Conservation (phyloP, 1,139 yeast species). For the Yamadazyma dendronema region DNA sequence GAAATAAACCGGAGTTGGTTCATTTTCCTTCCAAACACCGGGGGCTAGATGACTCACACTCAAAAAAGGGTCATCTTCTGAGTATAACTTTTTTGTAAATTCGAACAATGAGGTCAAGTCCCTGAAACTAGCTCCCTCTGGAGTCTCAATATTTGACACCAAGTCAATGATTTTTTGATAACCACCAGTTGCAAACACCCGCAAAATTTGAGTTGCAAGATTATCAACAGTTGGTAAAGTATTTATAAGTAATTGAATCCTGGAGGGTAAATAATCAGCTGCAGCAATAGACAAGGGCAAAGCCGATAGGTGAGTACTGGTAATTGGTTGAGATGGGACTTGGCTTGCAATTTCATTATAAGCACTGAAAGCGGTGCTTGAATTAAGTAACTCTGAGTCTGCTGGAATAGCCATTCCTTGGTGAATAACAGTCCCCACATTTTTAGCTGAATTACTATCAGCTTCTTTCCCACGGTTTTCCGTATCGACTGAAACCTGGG, state of each 20-base stretch:
- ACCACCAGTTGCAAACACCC: constrained; percentile 66
- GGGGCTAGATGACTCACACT: constrained; percentile 60
- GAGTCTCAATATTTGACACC: constrained; percentile 70
- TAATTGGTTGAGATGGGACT: constrained; percentile 35
- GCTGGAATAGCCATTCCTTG: constrained; percentile 35
- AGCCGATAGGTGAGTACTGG: constrained; percentile 56
- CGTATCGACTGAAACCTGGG: no score
- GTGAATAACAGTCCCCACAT: constrained; percentile 13
- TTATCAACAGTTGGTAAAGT: constrained; percentile 74
- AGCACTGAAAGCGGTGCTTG: constrained; percentile 43
- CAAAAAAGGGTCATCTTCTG: constrained; percentile 67
- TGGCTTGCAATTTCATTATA: constrained; percentile 43
- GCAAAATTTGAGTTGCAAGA: constrained; percentile 67
- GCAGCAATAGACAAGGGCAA: constrained; percentile 57
- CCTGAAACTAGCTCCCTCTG: constrained; percentile 71
- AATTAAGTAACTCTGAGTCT: constrained; percentile 42
- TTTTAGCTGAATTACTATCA: background rate
- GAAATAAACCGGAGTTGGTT: constrained; percentile 55
- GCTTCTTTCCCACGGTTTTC: background rate
- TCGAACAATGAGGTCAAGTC: constrained; percentile 74
- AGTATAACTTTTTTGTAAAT: constrained; percentile 63
- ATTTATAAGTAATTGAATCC: constrained; percentile 60
- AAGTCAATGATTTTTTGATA: constrained; percentile 72
- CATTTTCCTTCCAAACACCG: constrained; percentile 67
- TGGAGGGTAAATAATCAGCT: constrained; percentile 54